Base-by-base conservation (phyloP, 768 basidiomycete genomes). In the Calocera viscosa region DNA sequence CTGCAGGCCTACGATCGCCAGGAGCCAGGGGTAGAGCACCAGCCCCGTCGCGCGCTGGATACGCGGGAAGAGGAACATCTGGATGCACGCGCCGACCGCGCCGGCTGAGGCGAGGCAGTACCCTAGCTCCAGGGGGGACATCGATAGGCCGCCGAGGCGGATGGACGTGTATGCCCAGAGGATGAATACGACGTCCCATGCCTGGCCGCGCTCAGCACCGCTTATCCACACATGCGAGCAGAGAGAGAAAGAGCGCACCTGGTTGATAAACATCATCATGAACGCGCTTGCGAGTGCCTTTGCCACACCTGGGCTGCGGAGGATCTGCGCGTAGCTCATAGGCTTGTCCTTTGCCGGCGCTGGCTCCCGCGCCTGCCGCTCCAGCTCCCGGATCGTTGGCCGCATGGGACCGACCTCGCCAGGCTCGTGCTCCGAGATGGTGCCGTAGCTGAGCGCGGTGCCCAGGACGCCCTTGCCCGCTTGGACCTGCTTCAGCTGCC, bases 131-230 rank as follows among this genome's bases (percentile, higher is more conserved):
- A 81, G 79, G 3, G 81, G 39, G 24, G 24, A 66, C 30, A 22
- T 22, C 63, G 22, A 26, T 33, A 63, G 76, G 0, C 87, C 86
- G 30, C 87, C 87, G 1, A 76, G 72, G 40, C 77, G 69, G 49
- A 88, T 74, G 19, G 84, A 79, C 16, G 87, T 84, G 72, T 85
- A 89, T 68, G 83, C 86, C 70, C 84, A 86, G 35, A 88, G 77
- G 12, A 86, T 84, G 70, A 88, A 88, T 8, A 86, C 82, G 16
- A 85, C 83, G 63, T 86, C 86, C 68, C 86, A 89, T 0, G 81
- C 80, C 0, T 82, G 83, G 78, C 53, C 86, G 81, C 64, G 82
- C 76, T 65, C 82, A 69, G 63, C 71, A 71, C 49, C 75, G 69
- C 12, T n/a, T 65, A 68, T 2, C 60, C 49, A 43, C 49, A 22